phyloP scores from a whole-genome alignment of 306 rosid species.

The Cicer cuneatum region DNA sequence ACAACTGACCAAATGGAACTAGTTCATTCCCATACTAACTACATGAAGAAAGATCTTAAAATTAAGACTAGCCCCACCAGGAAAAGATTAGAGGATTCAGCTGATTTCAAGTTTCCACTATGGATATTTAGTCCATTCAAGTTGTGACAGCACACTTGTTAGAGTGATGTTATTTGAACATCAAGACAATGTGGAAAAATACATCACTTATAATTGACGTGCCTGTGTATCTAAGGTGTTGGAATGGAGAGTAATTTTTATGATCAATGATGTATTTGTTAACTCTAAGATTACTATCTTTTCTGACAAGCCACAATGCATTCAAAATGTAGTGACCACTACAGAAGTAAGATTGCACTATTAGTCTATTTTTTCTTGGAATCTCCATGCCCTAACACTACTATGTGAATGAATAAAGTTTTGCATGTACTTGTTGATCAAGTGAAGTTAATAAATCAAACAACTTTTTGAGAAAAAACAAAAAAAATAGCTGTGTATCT shows the following conservation, averaged over 20 bases:
- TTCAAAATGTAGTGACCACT: constrained; percentile 32
- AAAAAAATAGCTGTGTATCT: constrained; percentile 46
- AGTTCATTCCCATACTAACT: constrained; percentile 52
- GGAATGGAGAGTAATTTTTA: not conserved
- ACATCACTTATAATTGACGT: not conserved
- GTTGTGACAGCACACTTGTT: constrained; percentile 11
- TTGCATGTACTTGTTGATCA: constrained; percentile 48
- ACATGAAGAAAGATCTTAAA: constrained; percentile 49
- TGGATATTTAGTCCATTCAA: constrained; percentile 3
- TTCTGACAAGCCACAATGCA: constrained; percentile 37
- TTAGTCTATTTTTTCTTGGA: constrained; percentile 42
- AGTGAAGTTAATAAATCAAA: constrained; percentile 51
- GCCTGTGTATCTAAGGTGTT: too few relatives aligned
- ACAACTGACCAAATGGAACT: constrained; percentile 56
- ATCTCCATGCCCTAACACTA: constrained; percentile 36
- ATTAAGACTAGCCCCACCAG: constrained; percentile 18
- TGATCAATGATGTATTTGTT: constrained; percentile 39
- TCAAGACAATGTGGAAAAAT: constrained; percentile 5
- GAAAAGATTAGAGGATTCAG: constrained; percentile 33
- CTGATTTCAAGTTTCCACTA: constrained; percentile 37
- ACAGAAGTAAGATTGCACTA: constrained; percentile 16
- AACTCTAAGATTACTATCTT: constrained; percentile 27
- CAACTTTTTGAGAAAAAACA: constrained; percentile 40
- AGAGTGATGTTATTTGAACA: too few relatives aligned
- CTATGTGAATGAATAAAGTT: constrained; percentile 43